Evolutionary conservation across 1,284 basidiomycete genomes (phyloP).

Genomic region (Macrocystidia cucumis): DNA sequence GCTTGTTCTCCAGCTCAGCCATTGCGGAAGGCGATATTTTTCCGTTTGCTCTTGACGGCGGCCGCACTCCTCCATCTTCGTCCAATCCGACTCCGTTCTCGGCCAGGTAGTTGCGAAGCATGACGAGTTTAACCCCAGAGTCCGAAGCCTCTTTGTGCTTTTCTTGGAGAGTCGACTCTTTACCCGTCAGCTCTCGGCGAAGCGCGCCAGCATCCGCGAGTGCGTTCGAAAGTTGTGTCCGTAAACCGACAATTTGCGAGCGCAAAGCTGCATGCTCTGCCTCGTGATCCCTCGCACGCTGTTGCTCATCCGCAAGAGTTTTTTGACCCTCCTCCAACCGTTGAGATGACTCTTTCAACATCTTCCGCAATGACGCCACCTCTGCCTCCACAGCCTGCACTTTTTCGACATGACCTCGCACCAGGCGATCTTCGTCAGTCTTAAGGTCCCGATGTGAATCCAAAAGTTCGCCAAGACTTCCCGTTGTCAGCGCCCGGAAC

Average conservation of each 20-base stretch:
- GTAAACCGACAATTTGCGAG: constrained; percentile 73
- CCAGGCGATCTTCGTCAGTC: constrained; percentile 70
- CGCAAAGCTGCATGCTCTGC: constrained; percentile 64
- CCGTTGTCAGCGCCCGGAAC: constrained; percentile 77
- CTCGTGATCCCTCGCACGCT: constrained; percentile 60
- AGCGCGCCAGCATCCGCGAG: constrained; percentile 68
- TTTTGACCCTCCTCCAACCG: constrained; percentile 63
- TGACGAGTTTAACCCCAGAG: constrained; percentile 67
- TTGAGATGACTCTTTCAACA: constrained; percentile 73
- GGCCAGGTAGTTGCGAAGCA: constrained; percentile 82
- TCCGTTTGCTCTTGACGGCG: constrained; percentile 32
- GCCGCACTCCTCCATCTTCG: constrained; percentile 55
- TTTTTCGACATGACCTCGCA: constrained; percentile 74
- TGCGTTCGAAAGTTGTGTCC: constrained; percentile 69
- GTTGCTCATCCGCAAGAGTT: constrained; percentile 67
- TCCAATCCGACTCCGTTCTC: constrained; percentile 82
- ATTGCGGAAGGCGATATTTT: constrained; percentile 43
- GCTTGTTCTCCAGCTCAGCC: constrained; percentile 66
- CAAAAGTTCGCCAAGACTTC: constrained; percentile 77
- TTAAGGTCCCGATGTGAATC: constrained; percentile 77
- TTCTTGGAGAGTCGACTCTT: constrained; percentile 66
- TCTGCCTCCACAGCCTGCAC: constrained; percentile 77
- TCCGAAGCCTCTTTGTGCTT: constrained; percentile 67
- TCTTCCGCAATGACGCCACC: constrained; percentile 60
- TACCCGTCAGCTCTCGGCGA: constrained; percentile 60